Percentiles rank a stretch among this genome's conserved stretches.
Evolutionary conservation across 805 yeast genomes (phyloP).

Genomic region (Suhomyces sp.): DNA sequence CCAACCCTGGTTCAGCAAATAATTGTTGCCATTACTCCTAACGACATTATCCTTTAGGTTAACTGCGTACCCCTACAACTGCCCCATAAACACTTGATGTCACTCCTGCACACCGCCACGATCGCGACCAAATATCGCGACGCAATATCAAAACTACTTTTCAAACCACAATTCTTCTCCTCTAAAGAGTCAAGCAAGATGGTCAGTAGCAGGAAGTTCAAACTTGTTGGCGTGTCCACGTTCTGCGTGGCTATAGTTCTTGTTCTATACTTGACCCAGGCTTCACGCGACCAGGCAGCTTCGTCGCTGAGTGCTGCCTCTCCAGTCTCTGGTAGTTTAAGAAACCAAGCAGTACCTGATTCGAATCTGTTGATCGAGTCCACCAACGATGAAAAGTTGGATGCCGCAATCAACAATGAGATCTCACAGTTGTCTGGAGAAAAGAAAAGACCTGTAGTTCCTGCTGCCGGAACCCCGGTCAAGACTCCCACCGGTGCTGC

Average conservation of each 20-base stretch:
- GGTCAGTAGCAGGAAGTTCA: constrained; percentile 9
- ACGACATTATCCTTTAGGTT: too few relatives aligned
- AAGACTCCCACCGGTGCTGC: constrained; percentile 7
- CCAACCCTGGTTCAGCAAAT: too few relatives aligned
- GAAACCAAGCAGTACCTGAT: constrained; percentile 1
- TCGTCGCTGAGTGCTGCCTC: background rate
- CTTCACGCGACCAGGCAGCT: background rate
- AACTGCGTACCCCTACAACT: too few relatives aligned
- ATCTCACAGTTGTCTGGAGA: constrained; percentile 17
- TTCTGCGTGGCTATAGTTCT: constrained; percentile 4
- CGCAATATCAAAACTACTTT: too few relatives aligned
- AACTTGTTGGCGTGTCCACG: constrained; percentile 7
- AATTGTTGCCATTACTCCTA: too few relatives aligned
- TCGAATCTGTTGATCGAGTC: constrained; percentile 31
- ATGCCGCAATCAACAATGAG: constrained; percentile 40
- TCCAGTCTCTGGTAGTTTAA: background rate
- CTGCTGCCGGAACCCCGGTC: constrained; percentile 10
- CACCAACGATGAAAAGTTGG: constrained; percentile 34
- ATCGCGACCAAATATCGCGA: too few relatives aligned
- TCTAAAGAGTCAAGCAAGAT: too few relatives aligned
- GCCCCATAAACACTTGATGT: too few relatives aligned
- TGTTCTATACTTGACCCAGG: constrained; percentile 7
- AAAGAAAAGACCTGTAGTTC: constrained; percentile 1
- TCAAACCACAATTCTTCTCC: too few relatives aligned
- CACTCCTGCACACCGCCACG: too few relatives aligned